A percentile compares a stretch with the other conserved stretches of the same genome.
Evolutionary conservation across 352 stramenopile species (phyloP).

Genomic region (Phytophthora tubulina): DNA sequence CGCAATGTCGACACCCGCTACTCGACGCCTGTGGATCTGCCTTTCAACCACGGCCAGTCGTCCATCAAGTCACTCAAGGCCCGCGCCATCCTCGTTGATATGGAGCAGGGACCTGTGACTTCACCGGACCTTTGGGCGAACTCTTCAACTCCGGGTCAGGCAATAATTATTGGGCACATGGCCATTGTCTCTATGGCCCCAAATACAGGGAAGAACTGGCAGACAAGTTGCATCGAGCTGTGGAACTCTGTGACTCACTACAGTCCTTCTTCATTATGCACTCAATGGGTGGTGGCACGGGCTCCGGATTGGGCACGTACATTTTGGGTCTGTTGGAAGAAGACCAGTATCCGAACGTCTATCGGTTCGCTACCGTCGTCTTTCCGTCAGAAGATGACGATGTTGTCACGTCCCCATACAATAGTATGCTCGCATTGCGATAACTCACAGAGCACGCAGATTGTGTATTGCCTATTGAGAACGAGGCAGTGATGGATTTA

Average conservation of each 20-base stretch:
- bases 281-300: constrained; percentile 92
- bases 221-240: constrained; percentile 72
- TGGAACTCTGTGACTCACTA: constrained; percentile 91
- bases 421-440: constrained; percentile 82
- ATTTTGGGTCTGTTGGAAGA: constrained; percentile 89
- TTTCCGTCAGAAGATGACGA: constrained; percentile 92
- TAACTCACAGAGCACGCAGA: constrained; percentile 91
- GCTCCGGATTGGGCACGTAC: constrained; percentile 93
- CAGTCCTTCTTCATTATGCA: constrained; percentile 95
- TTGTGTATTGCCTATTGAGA: constrained; percentile 93
- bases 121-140: constrained; percentile 81
- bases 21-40: constrained; percentile 60
- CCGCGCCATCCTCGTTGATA: constrained; percentile 93
- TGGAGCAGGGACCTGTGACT: constrained; percentile 90
- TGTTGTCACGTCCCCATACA: constrained; percentile 95
- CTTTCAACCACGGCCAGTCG: constrained; percentile 48
- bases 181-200: constrained; percentile 88
- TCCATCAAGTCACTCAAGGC: constrained; percentile 75
- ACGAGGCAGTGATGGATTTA: constrained; percentile 85
- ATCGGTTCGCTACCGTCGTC: constrained; percentile 84
- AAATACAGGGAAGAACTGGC: constrained; percentile 88
- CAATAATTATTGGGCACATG: constrained; percentile 94
- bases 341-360: constrained; percentile 89
- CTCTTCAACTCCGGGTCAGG: constrained; percentile 93
- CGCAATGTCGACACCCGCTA: constrained; percentile 89